Percentiles rank a stretch among this genome's conserved stretches.
phyloP scores from a whole-genome alignment of 768 basidiomycete species.

The Leccinum longicurvipes region DNA sequence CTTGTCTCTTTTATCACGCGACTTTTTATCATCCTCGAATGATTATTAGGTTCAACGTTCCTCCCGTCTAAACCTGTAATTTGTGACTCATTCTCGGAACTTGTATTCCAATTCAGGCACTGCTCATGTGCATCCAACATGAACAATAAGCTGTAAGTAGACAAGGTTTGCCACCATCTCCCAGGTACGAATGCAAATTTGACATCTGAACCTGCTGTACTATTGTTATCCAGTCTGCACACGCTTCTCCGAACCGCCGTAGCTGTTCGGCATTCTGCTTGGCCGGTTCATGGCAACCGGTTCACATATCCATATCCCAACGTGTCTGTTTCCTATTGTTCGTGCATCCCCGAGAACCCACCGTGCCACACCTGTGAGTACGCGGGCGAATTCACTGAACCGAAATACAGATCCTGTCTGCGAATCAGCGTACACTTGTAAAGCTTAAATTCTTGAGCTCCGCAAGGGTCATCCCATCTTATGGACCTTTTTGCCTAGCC shows the following conservation, averaged over 20 bases:
- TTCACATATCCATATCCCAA: constrained; percentile 15
- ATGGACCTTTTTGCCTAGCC: constrained; percentile 9
- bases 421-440: constrained; percentile 3
- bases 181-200: constrained; percentile 30
- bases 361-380: constrained; percentile 10
- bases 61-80: constrained; percentile 7
- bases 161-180: constrained; percentile 27
- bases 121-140: not conserved
- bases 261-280: not conserved
- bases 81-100: not conserved
- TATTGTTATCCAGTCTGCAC: constrained; percentile 22
- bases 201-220: constrained; percentile 5
- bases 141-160: constrained; percentile 23
- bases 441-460: constrained; percentile 19
- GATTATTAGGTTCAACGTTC: constrained; percentile 23
- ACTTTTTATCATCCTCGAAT: constrained; percentile 19
- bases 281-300: constrained; percentile 14
- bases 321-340: constrained; percentile 28
- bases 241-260: not conserved
- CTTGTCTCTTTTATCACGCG: constrained; percentile 1
- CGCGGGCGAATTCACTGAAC: not conserved
- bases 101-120: constrained; percentile 8
- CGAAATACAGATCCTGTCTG: constrained; percentile 3
- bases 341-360: constrained; percentile 1
- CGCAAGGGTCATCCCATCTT: constrained; percentile 9